Percentiles rank a stretch among this genome's conserved stretches.
Evolutionary conservation across 2,329 filamentous ascomycete species (phyloP).

Genomic region (Zasmidium citrigriseum): DNA sequence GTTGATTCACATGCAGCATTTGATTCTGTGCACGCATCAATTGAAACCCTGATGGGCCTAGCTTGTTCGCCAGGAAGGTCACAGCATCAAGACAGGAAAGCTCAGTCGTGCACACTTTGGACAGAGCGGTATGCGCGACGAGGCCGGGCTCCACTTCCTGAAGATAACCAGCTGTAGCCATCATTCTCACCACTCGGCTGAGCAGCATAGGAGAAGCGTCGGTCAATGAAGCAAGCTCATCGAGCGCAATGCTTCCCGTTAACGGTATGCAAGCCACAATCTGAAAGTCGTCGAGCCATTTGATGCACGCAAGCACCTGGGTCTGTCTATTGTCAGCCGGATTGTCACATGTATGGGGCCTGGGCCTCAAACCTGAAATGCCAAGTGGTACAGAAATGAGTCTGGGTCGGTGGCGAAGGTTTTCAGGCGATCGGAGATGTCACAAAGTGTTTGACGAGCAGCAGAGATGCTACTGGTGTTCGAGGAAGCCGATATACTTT

Average conservation of each 20-base stretch:
- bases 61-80: constrained; percentile 3
- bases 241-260: background rate
- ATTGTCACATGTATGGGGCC: no score
- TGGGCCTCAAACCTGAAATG: no score
- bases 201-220: background rate
- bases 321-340: no score
- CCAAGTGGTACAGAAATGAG: no score
- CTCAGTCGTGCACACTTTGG: constrained; percentile 1
- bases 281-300: background rate
- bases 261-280: background rate
- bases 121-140: constrained; percentile 1
- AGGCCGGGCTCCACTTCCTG: background rate
- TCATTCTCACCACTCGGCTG: constrained; percentile 1
- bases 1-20: background rate
- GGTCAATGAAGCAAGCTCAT: background rate
- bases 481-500: no score
- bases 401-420: no score
- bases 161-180: constrained; percentile 3
- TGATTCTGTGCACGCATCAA: no score
- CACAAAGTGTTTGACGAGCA: no score
- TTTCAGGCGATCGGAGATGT: no score
- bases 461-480: no score
- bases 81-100: background rate
- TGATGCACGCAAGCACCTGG: background rate
- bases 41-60: background rate